Base-by-base conservation (phyloP, 805 yeast species). In the Zygosaccharomyces kombuchaensis region DNA sequence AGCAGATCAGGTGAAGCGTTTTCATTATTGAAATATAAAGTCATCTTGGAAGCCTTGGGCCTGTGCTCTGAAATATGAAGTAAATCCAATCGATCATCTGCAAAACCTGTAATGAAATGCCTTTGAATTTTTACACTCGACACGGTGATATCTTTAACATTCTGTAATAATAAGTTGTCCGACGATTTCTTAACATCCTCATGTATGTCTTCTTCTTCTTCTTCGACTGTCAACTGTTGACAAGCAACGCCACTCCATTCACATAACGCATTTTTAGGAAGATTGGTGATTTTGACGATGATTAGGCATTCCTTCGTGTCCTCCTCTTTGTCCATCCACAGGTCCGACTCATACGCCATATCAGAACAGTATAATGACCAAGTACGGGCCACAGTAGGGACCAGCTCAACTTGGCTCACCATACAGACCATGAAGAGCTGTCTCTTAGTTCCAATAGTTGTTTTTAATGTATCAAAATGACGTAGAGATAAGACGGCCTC, bases 241-340 rank as follows among this genome's bases (percentile, higher is more conserved):
- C 72, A 78, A 4, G 79, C 63, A 3, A 76, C 49, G 1, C 91
- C 95, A 30, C 82, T 78, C 91, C 95, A 85, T 66, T 87, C 96
- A 27, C 84, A 75, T 16, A 62, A 60, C 0, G 90, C 88, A 32
- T 70, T 68, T 43, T 74, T 76, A 5, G 96, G 96, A 41, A 87
- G 66, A 27, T 66, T 72, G 0, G 69, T 62, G 0, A 84, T 83
- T 53, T 74, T 70, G 0, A 78, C 83, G 9, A 84, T 69, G 9
- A 81, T 59, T 30, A 84, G 58, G 9, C 57, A 55, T 36, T 63
- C 54, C 3, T 22, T 9, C 4, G 59, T 58, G 43, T 63, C 64
- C 3, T 45, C 47, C 5, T 43, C 68, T 55, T 30, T 54, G 29
- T 46, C 55, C 40, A 32, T 40, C 65, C 63, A 58, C 47, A 47